A percentile compares a stretch with the other conserved stretches of the same genome.
Conservation (phyloP, 257 asterid genomes). For the Jasminum sambac region DNA sequence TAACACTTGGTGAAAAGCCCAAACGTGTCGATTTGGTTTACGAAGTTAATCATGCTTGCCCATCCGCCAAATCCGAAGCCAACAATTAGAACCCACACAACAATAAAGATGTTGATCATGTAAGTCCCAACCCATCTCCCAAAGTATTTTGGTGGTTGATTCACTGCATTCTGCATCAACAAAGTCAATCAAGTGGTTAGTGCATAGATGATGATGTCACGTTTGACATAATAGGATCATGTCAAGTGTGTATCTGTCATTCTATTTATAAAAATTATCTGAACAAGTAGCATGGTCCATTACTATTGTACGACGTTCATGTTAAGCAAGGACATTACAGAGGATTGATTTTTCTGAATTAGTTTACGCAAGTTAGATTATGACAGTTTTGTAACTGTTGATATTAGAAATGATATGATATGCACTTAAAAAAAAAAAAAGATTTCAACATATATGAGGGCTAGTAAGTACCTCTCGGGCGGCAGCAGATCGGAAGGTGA, state of each 20-base stretch:
- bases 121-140: constrained; percentile 86
- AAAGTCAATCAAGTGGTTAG: not conserved
- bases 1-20: constrained; percentile 96
- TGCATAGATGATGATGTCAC: too few species aligned
- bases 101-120: constrained; percentile 71
- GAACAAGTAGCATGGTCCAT: too few species aligned
- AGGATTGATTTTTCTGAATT: too few species aligned
- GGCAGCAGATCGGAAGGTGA: constrained; percentile 74
- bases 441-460: not conserved
- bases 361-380: too few species aligned
- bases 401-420: not conserved
- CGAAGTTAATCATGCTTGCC: constrained; percentile 83
- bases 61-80: constrained; percentile 98
- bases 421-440: not conserved
- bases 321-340: not conserved
- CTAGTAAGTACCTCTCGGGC: constrained; percentile 68
- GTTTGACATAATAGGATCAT: too few species aligned
- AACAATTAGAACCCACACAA: constrained; percentile 79
- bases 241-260: too few species aligned
- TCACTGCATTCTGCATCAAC: constrained; percentile 78
- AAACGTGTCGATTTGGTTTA: constrained; percentile 86
- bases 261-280: too few species aligned
- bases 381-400: too few species aligned
- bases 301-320: not conserved
- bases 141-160: constrained; percentile 75